Conservation (phyloP, 441 rosid genomes). For the Erodium moschatum region DNA sequence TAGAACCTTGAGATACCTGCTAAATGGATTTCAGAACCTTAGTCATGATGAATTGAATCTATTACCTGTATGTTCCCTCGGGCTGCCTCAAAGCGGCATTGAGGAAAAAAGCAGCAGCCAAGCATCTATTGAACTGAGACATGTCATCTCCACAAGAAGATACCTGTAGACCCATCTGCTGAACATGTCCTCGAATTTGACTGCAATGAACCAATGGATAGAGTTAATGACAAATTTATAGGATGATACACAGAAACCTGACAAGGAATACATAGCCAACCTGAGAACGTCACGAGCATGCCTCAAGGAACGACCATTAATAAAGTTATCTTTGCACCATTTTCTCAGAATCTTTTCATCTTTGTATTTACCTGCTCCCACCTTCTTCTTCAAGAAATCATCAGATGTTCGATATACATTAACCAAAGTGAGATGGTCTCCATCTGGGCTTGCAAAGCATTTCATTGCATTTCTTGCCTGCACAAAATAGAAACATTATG, state of each 20-base stretch:
- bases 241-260: slow-evolving; percentile 1
- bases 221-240: slow-evolving; percentile 6
- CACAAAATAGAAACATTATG: background rate
- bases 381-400: no score
- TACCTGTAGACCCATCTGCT: slow-evolving; percentile 65
- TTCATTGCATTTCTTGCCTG: no score
- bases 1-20: slow-evolving; percentile 7
- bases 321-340: slow-evolving; percentile 85
- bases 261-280: slow-evolving; percentile 27
- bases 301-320: slow-evolving; percentile 61
- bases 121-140: slow-evolving; percentile 78
- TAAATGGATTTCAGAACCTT: slow-evolving; percentile 14
- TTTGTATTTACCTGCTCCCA: slow-evolving; percentile 25
- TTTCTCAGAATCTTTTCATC: slow-evolving; percentile 52
- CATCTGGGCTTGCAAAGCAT: no score
- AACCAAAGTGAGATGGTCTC: no score
- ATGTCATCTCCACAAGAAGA: slow-evolving; percentile 74
- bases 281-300: slow-evolving; percentile 77
- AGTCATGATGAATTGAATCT: slow-evolving; percentile 3
- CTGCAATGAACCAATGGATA: slow-evolving; percentile 35
- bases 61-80: slow-evolving; percentile 71
- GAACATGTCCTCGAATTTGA: slow-evolving; percentile 62
- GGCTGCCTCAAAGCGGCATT: slow-evolving; percentile 87
- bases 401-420: no score
- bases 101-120: slow-evolving; percentile 82